Evolutionary conservation across 148 eudicot genomes (phyloP), one percentile per base, ranked within the genome.

Genomic region (Arctostaphylos glauca): DNA sequence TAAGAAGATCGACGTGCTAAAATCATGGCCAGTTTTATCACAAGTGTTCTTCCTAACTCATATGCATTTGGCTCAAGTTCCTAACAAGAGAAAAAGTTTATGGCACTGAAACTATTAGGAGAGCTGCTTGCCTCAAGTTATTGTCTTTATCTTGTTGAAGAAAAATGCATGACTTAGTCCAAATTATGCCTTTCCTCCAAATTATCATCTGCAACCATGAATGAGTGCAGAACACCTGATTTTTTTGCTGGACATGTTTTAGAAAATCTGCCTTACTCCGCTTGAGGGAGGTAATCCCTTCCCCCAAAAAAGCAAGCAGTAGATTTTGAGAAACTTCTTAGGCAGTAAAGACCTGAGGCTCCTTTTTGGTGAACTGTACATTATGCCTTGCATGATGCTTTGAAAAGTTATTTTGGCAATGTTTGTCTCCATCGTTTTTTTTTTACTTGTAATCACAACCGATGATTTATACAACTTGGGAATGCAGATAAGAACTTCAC

Each of bases 401-500:
- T 31, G 25, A 66, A 80, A 80, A 49, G 15, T 25, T 14, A 15
- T 12, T 50, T 80, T 46, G 53, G 23, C 46, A 10, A 14, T 25
- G 48, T 76, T 15, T 6, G 4, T 79, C 3, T 53, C 38, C 46
- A 19, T 82, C 3, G 44, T 60, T 2, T 64, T 76, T 41, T 54
- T 43, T 73, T 44, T 78, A n/a, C n/a, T 67, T 78, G 25, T 49
- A 49, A 9, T 70, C 53, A 58, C 75, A 77, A 75, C 77, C 55
- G 18, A 16, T 12, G 13, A 68, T 41, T 41, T 16, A 12, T 64
- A 71, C 72, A 21, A 79, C 67, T 41, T 80, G 81, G 79, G 5
- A 74, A 75, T 87, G 87, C 94, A 95, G 98, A 84, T 95, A 84
- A 89, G 80, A 88, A 95, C 98, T 70, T 89, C 93, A 80, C 95